Percentiles rank a stretch among this genome's conserved stretches.
phyloP scores from a whole-genome alignment of 2,329 filamentous ascomycete species.

The Verticillium klebahnii region DNA sequence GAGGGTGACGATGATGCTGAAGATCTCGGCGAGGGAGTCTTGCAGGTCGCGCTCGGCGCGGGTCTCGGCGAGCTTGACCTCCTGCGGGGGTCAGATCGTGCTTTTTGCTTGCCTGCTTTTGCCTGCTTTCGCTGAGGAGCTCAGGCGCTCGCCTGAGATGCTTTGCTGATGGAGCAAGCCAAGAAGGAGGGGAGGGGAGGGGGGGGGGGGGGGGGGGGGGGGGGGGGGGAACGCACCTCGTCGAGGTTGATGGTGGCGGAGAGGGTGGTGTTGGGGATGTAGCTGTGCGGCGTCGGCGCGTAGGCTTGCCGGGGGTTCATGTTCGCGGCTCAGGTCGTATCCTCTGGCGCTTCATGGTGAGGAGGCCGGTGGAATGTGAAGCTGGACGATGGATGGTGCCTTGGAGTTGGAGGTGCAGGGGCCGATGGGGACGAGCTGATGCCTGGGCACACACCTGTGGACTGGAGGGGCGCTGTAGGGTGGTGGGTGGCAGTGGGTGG shows the following conservation, averaged over 20 bases:
- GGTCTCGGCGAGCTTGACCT: constrained; percentile 86
- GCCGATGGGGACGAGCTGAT: neutral
- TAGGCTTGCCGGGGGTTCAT: constrained; percentile 66
- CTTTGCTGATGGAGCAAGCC: too few relatives aligned
- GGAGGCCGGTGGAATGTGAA: constrained; percentile 2
- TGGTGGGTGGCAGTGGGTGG: too few relatives aligned
- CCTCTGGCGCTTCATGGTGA: neutral
- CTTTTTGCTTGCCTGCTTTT: constrained; percentile 27
- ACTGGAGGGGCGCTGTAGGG: neutral
- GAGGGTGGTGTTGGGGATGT: constrained; percentile 77
- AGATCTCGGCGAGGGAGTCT: constrained; percentile 93
- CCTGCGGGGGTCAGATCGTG: constrained; percentile 43
- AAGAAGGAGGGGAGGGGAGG: neutral
- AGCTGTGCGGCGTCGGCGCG: constrained; percentile 86
- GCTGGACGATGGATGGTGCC: neutral
- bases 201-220: neutral
- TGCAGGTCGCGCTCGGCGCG: constrained; percentile 88
- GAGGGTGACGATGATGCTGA: constrained; percentile 93
- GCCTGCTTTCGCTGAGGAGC: too few relatives aligned
- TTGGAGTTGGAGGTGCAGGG: neutral
- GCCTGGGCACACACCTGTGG: neutral
- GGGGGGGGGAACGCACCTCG: constrained; percentile 53
- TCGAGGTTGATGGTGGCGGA: constrained; percentile 91
- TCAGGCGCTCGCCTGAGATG: too few relatives aligned
- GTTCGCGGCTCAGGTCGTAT: constrained; percentile 16